Evolutionary conservation across 176 grass and related monocot species (phyloP), one percentile per base, ranked within the genome.

Genomic region (Musa beccarii): DNA sequence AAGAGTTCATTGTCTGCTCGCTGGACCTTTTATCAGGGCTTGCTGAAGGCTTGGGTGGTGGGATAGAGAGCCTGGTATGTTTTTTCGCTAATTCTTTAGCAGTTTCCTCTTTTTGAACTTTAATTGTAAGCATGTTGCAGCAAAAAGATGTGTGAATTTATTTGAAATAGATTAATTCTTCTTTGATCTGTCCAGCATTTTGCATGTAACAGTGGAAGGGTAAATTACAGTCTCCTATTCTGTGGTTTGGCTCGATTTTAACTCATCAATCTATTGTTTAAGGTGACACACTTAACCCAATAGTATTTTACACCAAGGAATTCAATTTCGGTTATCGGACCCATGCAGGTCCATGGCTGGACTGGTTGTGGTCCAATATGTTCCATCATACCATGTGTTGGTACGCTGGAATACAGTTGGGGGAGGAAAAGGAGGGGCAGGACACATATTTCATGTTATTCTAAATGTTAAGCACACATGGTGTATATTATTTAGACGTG

Each of bases 11-110:
- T 84, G 86, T 98, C 43, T 98, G 95, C 75, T 89, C 95, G 0
- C 75, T 98, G 79, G 95, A 98, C 54, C 65, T 98, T 49, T 78
- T 98, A 80, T 98, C 95, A 68, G 94, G 95, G 55, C 88, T 98
- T 74, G 79, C 84, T 54, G 95, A 93, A 89, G 90, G 90, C 21
- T 86, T 98, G 71, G 88, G 88, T 0, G 34, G 86, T 11, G 78
- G 90, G 68, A 82, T 98, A 12, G 95, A 98, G 87, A 98, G 86
- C 53, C 82, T 98, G 83, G 95, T 98, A 93, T 83, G 50, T 51
- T 59, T 29, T 83, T 78, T 78, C 72, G 9, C 73, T 82, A 50
- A 55, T 20, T 57, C 34, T 77, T 59, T 16, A 10, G 9, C 52
- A 17, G 7, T 72, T 43, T 29, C 67, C 21, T 67, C 29, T 34